phyloP scores from a whole-genome alignment of 1,284 basidiomycete genomes.

The Boletus sp. region DNA sequence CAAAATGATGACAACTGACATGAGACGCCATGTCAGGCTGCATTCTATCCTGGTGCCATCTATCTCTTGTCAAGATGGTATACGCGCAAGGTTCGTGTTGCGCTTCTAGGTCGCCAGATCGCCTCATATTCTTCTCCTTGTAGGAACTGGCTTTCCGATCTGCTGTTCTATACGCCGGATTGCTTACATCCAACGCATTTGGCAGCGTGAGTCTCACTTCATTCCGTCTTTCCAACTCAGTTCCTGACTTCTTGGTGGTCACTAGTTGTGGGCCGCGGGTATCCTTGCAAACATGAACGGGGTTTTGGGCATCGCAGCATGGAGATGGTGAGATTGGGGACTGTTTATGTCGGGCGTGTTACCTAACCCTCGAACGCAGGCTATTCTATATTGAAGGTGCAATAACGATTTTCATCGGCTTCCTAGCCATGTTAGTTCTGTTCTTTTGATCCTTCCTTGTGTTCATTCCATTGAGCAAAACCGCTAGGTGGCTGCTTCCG shows the following conservation, averaged over 20 bases:
- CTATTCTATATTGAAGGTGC: background rate
- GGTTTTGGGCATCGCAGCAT: background rate
- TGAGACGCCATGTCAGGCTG: background rate
- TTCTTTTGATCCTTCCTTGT: background rate
- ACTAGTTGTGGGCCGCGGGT: background rate
- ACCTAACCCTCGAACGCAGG: background rate
- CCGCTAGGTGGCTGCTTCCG: background rate
- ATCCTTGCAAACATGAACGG: conserved; percentile 1
- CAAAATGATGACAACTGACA: background rate
- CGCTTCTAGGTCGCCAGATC: background rate
- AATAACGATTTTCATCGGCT: background rate
- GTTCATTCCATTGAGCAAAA: no score
- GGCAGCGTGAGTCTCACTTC: background rate
- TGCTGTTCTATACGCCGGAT: background rate
- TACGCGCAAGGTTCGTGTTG: background rate
- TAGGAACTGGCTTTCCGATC: background rate
- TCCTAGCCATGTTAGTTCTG: background rate
- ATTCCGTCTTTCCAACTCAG: background rate
- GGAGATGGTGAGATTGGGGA: background rate
- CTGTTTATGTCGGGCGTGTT: background rate
- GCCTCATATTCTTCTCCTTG: background rate
- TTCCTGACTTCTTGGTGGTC: background rate
- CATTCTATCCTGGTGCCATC: conserved; percentile 1
- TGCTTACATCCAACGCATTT: background rate
- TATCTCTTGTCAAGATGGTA: background rate